phyloP scores from a whole-genome alignment of 78 protist genomes.

The Dictyostelium firmibasis region DNA sequence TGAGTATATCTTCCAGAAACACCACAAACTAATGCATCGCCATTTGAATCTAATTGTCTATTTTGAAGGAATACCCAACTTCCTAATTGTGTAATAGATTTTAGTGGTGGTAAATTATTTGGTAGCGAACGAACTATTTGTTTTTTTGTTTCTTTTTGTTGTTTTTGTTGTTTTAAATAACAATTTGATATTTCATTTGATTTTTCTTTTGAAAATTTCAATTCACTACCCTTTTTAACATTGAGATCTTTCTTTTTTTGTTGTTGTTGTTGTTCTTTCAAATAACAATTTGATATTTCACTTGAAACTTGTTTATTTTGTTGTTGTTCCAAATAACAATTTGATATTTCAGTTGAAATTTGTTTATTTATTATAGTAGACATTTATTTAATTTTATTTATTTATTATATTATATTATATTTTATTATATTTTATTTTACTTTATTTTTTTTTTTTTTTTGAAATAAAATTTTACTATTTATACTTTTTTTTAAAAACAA shows the following conservation, averaged over 20 bases:
- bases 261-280: background rate
- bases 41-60: background rate
- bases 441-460: background rate
- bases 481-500: background rate
- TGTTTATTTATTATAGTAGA: background rate
- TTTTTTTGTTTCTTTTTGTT: background rate
- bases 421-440: background rate
- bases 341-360: background rate
- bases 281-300: background rate
- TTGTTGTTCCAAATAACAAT: background rate
- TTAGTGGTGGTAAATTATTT: background rate
- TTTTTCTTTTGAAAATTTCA: too few species aligned
- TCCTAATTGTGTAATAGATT: background rate
- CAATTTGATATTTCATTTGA: too few species aligned
- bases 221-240: too few species aligned
- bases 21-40: background rate
- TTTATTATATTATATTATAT: background rate
- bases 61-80: background rate
- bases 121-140: background rate
- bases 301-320: background rate
- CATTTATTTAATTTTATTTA: background rate
- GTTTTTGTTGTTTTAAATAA: too few species aligned
- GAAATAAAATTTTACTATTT: background rate
- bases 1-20: background rate
- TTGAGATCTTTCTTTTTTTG: background rate